These are phyloP conservation scores for Blastobotrys attinorum DNA, from an alignment of 805 yeast species.

Conservation along the genomic window DNA sequence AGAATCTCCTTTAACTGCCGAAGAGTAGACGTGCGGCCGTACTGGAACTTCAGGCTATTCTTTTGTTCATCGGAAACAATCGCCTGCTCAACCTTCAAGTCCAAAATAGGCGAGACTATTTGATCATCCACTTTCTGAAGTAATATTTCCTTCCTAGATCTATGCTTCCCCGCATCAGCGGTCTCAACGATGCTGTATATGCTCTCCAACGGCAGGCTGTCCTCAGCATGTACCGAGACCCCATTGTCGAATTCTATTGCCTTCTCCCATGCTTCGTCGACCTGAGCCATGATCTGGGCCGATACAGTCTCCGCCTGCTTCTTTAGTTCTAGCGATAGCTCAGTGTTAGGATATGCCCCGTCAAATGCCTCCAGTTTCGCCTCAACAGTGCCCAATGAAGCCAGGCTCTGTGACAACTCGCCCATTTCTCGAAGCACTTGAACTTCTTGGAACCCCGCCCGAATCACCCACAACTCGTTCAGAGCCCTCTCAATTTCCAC, in stretches of 20 bases:
- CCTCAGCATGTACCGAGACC: neutral
- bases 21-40: neutral
- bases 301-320: neutral
- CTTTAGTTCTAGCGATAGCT: neutral
- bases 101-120: slow-evolving; percentile 12
- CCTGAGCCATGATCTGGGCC: neutral
- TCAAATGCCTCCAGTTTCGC: slow-evolving; percentile 10
- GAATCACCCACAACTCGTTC: slow-evolving; percentile 17
- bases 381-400: slow-evolving; percentile 11
- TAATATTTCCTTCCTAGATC: slow-evolving; percentile 9
- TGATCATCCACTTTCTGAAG: slow-evolving; percentile 10
- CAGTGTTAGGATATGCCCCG: neutral
- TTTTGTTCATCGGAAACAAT: slow-evolving; percentile 1
- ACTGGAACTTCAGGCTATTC: neutral
- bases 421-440: slow-evolving; percentile 14
- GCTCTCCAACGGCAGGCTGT: slow-evolving; percentile 6
- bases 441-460: slow-evolving; percentile 17
- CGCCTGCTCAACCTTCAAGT: slow-evolving; percentile 1
- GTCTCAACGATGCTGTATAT: slow-evolving; percentile 11
- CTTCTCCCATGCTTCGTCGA: slow-evolving; percentile 6
- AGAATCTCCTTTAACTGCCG: slow-evolving; percentile 7
- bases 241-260: neutral
- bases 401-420: slow-evolving; percentile 13
- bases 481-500: slow-evolving; percentile 7
- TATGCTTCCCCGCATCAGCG: slow-evolving; percentile 3